Evolutionary conservation across 2,329 filamentous ascomycete genomes (phyloP).

Genomic region (Lachnellula occidentalis): DNA sequence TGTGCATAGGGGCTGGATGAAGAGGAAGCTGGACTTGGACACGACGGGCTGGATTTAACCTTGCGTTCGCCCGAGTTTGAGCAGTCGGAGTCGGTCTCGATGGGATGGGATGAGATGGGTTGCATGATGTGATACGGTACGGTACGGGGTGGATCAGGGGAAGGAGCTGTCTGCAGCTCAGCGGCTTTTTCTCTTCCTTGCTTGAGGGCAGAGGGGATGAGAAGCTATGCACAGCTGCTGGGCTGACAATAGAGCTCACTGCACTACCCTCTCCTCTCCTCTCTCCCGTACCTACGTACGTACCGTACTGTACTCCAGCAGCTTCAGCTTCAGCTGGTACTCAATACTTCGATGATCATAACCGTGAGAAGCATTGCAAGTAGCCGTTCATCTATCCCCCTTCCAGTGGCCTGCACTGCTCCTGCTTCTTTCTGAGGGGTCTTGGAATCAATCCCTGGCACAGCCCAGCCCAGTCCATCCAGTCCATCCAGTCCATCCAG

Average conservation of each 20-base stretch:
- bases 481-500: no score
- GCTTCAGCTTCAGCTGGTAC: not conserved
- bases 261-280: not conserved
- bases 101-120: no score
- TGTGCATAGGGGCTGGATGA: not conserved
- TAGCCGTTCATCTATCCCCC: no score
- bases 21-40: not conserved
- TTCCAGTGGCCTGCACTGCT: no score
- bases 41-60: not conserved
- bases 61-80: not conserved
- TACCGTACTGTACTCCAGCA: not conserved
- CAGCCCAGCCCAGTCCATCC: not conserved
- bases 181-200: not conserved
- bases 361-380: not conserved
- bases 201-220: not conserved
- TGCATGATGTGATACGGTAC: not conserved
- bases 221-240: not conserved
- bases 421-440: no score
- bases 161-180: not conserved
- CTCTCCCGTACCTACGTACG: not conserved
- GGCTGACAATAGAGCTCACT: not conserved
- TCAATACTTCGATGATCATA: not conserved
- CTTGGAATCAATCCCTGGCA: not conserved
- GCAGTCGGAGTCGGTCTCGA: not conserved
- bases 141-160: constrained; percentile 9